A percentile compares a stretch with the other conserved stretches of the same genome.
Evolutionary conservation across 257 asterid genomes (phyloP).

Genomic region (Nicotiana undulata): DNA sequence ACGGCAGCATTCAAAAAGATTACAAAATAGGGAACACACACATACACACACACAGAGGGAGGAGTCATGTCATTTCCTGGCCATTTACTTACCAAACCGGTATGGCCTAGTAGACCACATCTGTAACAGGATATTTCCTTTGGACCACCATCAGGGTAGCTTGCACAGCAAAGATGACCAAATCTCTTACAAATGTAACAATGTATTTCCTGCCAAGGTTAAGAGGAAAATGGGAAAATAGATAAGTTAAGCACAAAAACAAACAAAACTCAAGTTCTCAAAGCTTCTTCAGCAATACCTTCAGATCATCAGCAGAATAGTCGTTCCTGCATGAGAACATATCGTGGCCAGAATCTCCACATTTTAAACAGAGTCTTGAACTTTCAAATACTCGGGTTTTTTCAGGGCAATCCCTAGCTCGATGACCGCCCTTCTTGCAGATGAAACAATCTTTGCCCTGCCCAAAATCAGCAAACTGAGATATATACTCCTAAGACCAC

Average conservation of each 20-base stretch:
- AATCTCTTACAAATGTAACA: constrained; percentile 65
- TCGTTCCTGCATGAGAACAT: constrained; percentile 69
- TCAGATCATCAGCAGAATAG: constrained; percentile 62
- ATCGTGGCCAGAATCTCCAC: constrained; percentile 87
- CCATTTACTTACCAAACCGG: constrained; percentile 42
- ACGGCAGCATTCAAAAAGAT: not conserved
- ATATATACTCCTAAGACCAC: not conserved
- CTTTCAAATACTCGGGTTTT: constrained; percentile 27
- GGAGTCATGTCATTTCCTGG: not conserved
- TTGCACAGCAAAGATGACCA: constrained; percentile 88
- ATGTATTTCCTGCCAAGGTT: constrained; percentile 49
- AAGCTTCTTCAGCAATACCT: constrained; percentile 35
- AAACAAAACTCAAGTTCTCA: not conserved
- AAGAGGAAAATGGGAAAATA: not conserved
- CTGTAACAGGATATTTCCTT: constrained; percentile 65
- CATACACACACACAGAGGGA: not conserved
- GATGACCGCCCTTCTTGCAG: constrained; percentile 84
- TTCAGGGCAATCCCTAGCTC: constrained; percentile 87
- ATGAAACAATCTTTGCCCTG: constrained; percentile 84
- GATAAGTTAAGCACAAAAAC: not conserved
- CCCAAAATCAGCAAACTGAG: constrained; percentile 11
- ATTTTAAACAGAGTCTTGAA: constrained; percentile 63
- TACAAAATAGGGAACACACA: not conserved
- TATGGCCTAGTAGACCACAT: constrained; percentile 89
- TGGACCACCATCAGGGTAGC: constrained; percentile 41